Evolutionary conservation across 106 monocot genomes (phyloP).

Genomic region (Iris macrosiphon): DNA sequence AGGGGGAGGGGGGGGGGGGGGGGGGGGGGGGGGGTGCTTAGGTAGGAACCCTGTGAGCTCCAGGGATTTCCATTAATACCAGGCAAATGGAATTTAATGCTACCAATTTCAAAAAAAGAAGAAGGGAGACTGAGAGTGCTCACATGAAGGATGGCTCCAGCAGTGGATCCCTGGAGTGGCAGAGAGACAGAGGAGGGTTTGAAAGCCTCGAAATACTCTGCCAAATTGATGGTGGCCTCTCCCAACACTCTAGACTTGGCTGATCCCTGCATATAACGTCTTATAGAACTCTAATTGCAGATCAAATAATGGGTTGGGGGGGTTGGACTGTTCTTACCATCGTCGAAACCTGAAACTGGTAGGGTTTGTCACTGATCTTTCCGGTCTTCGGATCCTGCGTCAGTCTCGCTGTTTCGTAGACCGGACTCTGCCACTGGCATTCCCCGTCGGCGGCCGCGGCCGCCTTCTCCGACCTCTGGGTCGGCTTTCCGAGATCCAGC

Average conservation of each 20-base stretch:
- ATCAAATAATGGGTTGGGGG: too few relatives aligned
- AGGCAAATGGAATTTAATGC: too few relatives aligned
- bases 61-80: too few relatives aligned
- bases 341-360: slow-evolving; percentile 58
- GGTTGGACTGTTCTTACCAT: slow-evolving; percentile 30
- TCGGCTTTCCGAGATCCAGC: slow-evolving; percentile 50
- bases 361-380: slow-evolving; percentile 55
- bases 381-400: slow-evolving; percentile 45
- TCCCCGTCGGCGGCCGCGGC: slow-evolving; percentile 32
- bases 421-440: slow-evolving; percentile 52
- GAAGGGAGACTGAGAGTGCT: too few relatives aligned
- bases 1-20: too few relatives aligned
- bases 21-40: too few relatives aligned
- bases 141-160: slow-evolving; percentile 63
- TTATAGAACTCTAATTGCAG: neutral
- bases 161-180: slow-evolving; percentile 48
- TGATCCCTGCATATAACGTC: slow-evolving; percentile 43
- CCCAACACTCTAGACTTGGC: slow-evolving; percentile 52
- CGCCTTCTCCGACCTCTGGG: slow-evolving; percentile 55
- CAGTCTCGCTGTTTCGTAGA: slow-evolving; percentile 60
- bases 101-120: too few relatives aligned
- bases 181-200: slow-evolving; percentile 57
- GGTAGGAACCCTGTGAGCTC: too few relatives aligned
- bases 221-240: slow-evolving; percentile 54
- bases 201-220: slow-evolving; percentile 45